Evolutionary conservation across 2,329 filamentous ascomycete species (phyloP).

Genomic region (Penicillium sp.): DNA sequence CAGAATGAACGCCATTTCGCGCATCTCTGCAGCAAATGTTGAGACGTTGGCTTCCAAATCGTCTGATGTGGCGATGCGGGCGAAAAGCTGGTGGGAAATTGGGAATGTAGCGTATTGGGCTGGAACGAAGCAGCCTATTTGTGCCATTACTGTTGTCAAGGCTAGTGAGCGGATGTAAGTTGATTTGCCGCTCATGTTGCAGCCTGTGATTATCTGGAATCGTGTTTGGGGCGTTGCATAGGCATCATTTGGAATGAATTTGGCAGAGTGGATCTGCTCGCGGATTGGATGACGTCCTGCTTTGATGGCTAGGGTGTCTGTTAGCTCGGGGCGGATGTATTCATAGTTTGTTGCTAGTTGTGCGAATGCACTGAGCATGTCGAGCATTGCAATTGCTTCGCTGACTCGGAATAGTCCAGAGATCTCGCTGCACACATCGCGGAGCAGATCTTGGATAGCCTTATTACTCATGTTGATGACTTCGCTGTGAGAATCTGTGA

Average conservation of each 20-base stretch:
- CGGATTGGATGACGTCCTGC: constrained; percentile 76
- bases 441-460: constrained; percentile 71
- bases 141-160: constrained; percentile 87
- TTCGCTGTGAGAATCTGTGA: constrained; percentile 80
- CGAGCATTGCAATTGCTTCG: constrained; percentile 81
- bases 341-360: constrained; percentile 69
- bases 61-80: constrained; percentile 83
- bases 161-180: constrained; percentile 89
- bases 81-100: constrained; percentile 80
- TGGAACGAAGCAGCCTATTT: constrained; percentile 88
- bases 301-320: constrained; percentile 70
- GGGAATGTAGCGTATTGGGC: constrained; percentile 81
- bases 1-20: constrained; percentile 91
- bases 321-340: constrained; percentile 70
- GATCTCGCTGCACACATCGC: constrained; percentile 70
- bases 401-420: constrained; percentile 78
- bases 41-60: constrained; percentile 88
- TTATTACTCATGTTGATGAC: constrained; percentile 80
- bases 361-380: constrained; percentile 79
- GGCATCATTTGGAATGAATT: constrained; percentile 86
- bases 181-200: constrained; percentile 98
- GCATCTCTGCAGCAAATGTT: constrained; percentile 93
- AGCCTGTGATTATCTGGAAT: constrained; percentile 92
- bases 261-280: constrained; percentile 69
- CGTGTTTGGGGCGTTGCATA: constrained; percentile 78